Percentiles rank a stretch among this genome's conserved stretches.
Evolutionary conservation across 2,329 filamentous ascomycete species (phyloP).

Genomic region (Nemania sp.): DNA sequence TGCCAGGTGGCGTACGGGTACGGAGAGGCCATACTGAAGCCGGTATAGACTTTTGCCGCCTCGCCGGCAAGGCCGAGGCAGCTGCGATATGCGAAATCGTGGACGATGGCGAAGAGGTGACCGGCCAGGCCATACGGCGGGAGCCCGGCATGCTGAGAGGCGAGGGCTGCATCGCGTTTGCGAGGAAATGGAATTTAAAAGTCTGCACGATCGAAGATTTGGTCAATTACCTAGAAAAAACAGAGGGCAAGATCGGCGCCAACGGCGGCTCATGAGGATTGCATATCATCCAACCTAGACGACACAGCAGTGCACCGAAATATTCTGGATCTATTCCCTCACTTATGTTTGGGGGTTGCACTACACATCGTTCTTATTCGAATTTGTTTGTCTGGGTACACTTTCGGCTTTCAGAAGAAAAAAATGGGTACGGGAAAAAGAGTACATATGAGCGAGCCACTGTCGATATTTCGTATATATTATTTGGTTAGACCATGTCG

Average conservation of each 20-base stretch:
- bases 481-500: constrained; percentile 6
- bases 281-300: too few relatives aligned
- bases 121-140: constrained; percentile 65
- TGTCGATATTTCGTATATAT: not conserved
- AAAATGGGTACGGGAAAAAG: not conserved
- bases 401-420: not conserved
- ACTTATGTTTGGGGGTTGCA: not conserved
- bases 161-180: constrained; percentile 87
- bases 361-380: not conserved
- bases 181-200: constrained; percentile 83
- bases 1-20: constrained; percentile 77
- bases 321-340: not conserved
- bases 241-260: constrained; percentile 61
- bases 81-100: constrained; percentile 92
- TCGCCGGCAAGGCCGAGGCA: constrained; percentile 77
- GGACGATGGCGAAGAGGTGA: constrained; percentile 75
- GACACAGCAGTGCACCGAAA: not conserved
- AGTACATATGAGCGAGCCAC: not conserved
- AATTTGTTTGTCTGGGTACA: not conserved
- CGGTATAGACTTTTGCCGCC: constrained; percentile 82
- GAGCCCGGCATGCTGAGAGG: constrained; percentile 89
- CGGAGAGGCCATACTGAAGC: constrained; percentile 91
- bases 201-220: constrained; percentile 95
- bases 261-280: constrained; percentile 43
- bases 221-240: constrained; percentile 76